Evolutionary conservation across 2,329 filamentous ascomycete species (phyloP).

Genomic region (Grosmannia huntii): DNA sequence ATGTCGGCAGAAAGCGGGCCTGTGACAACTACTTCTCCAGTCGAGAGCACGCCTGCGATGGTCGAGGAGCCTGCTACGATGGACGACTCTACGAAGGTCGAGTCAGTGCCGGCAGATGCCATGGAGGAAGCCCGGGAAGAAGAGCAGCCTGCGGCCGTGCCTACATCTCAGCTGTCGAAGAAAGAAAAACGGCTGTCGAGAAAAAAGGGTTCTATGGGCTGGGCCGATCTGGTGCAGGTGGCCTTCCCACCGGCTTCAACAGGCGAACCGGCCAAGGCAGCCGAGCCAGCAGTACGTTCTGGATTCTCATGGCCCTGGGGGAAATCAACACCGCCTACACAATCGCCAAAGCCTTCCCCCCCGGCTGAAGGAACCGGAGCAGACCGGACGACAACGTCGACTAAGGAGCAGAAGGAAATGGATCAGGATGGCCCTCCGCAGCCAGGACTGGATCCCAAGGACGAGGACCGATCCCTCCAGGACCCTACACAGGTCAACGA

Average conservation of each 20-base stretch:
- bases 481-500: conserved; percentile 4
- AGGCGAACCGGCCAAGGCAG: not conserved
- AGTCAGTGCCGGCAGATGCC: not conserved
- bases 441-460: not conserved
- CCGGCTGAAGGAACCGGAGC: not conserved
- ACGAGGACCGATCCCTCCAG: not conserved
- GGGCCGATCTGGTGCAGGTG: not conserved
- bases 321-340: no score
- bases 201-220: not conserved
- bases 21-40: not conserved
- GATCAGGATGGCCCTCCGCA: conserved; percentile 12
- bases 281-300: not conserved
- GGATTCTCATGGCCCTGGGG: not conserved
- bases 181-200: not conserved
- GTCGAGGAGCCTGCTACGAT: not conserved
- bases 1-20: not conserved
- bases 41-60: not conserved
- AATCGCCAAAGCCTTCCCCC: no score
- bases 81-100: not conserved
- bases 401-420: conserved; percentile 22
- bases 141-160: not conserved
- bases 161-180: not conserved
- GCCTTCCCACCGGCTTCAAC: not conserved
- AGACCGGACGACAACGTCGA: conserved; percentile 7
- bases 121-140: not conserved